Base-by-base conservation (phyloP, 441 rosid species). In the Gossypium lobatum region DNA sequence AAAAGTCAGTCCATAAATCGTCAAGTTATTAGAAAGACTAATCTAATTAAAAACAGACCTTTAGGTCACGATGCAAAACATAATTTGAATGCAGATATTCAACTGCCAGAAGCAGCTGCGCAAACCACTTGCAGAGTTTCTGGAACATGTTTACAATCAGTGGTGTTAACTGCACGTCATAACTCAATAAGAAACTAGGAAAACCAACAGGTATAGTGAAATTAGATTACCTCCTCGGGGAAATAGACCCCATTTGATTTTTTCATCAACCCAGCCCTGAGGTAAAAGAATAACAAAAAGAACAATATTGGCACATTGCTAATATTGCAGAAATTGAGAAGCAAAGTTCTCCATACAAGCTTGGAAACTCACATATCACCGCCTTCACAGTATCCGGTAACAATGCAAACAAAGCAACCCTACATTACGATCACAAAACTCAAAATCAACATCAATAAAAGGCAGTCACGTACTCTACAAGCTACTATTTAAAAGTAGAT, bases 331-430 rank as follows among this genome's bases (percentile, higher is more conserved):
- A 64, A 54, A 60, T 57, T 8, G 69, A 28, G 63, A 72, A 79
- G 4, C 46, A 62, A 58, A 34, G 25, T 45, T 20, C 64, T 50
- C 9, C 48, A 25, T 28, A 26, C 46, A 72, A 23, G 69, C 58
- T 45, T 28, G 54, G 60, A 73, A 76, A 91, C 97, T 87, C 89
- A 94, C 98, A 94, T 94, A 84, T 94, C 98, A 80, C 98, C 98
- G 42, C 98, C 98, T 88, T 92, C 98, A 79, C 98, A 94, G 77
- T 94, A 94, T 81, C 98, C 98, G 6, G 98, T 92, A 73, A 92
- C 97, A 79, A 94, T 94, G 82, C 98, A 94, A 78, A 94, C 97
- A 82, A 89, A 94, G 85, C 98, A 94, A 60, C 98, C 98, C 98
- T 92, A 80, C 83, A 85, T 76, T 78, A 46, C 37, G 55, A 23